Base-by-base conservation (phyloP, 1,284 basidiomycete genomes). In the Dichomitus squalens region DNA sequence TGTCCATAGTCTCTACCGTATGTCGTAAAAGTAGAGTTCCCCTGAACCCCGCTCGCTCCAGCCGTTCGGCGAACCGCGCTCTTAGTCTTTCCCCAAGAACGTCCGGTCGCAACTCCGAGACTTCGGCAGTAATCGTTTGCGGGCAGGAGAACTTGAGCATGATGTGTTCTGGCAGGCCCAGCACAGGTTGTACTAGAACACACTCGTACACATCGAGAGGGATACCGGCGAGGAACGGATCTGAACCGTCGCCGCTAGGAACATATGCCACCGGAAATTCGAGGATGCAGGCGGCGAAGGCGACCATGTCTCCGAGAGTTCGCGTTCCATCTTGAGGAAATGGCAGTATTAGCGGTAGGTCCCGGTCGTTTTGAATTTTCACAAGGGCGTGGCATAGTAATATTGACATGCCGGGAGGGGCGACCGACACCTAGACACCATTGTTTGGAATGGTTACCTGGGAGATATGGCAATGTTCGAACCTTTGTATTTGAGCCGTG, bases 181-280 rank as follows among this genome's bases (percentile, higher is more conserved):
- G 33, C 12, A 1, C 6, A 16, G 9, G 21, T 18, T n/a, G 11
- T 56, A 44, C 52, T 44, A 76, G 55, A 12, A 57, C 60, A 59
- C 72, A 76, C 50, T 82, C 74, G 64, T 83, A 85, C 2, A 85
- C 67, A 51, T 82, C 77, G 40, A 86, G 70, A 1, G 73, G 64
- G 1, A 78, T 73, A 23, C 75, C 69, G 38, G 68, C 66, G 21
- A 85, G 72, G 64, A 80, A 82, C 7, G 69, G 60, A 1, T 68
- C 73, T 36, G 71, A 68, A 2, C 67, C 60, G 2, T 68, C 46
- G 16, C 68, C 68, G 7, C 61, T 55, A n/a, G 83, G 83, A 23
- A 78, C 68, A 57, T 85, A 85, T 16, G 81, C 83, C 7, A 85
- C 75, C 8, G 81, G 79, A 56, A 86, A 87, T 62, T 84, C 84